phyloP scores from a whole-genome alignment of 352 stramenopile species.

The Chrysophaeum taylorii region DNA sequence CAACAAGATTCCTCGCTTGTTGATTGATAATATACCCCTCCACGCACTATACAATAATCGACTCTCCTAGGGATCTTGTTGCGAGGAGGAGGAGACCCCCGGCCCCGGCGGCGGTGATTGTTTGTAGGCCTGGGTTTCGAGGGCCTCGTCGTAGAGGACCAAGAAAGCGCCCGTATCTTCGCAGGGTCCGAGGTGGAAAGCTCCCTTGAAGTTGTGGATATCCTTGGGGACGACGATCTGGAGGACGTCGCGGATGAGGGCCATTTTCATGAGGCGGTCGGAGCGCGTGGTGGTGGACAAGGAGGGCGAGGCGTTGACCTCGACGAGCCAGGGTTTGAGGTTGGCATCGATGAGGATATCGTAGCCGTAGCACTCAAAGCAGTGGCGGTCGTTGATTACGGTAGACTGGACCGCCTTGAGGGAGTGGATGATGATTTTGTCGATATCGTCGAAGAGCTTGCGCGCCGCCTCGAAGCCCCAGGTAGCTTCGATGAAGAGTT shows the following conservation, averaged over 20 bases:
- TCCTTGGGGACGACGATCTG: slow-evolving; percentile 25
- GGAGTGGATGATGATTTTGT: slow-evolving; percentile 64
- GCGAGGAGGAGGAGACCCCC: too few relatives aligned
- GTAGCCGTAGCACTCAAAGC: slow-evolving; percentile 87
- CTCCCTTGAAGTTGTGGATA: neutral
- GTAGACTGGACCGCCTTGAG: slow-evolving; percentile 65
- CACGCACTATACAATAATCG: too few relatives aligned
- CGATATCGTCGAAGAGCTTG: slow-evolving; percentile 62
- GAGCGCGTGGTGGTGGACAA: slow-evolving; percentile 33
- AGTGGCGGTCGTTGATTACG: slow-evolving; percentile 79
- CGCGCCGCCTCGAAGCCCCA: slow-evolving; percentile 52
- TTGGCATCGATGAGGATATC: slow-evolving; percentile 80
- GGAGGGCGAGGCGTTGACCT: slow-evolving; percentile 37
- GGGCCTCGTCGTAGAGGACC: slow-evolving; percentile 30
- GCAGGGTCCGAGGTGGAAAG: slow-evolving; percentile 11
- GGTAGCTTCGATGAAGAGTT: slow-evolving; percentile 63
- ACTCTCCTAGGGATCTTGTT: too few relatives aligned
- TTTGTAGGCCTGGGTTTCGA: neutral
- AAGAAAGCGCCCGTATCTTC: slow-evolving; percentile 22
- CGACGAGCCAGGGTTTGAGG: slow-evolving; percentile 80
- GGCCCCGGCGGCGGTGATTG: too few relatives aligned
- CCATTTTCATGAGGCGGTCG: slow-evolving; percentile 40
- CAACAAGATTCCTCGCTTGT: too few relatives aligned
- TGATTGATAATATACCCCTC: too few relatives aligned
- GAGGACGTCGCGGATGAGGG: slow-evolving; percentile 28